Evolutionary conservation across 2,329 filamentous ascomycete genomes (phyloP), one percentile per base, ranked within the genome.

Genomic region (Xylariaceae sp.): DNA sequence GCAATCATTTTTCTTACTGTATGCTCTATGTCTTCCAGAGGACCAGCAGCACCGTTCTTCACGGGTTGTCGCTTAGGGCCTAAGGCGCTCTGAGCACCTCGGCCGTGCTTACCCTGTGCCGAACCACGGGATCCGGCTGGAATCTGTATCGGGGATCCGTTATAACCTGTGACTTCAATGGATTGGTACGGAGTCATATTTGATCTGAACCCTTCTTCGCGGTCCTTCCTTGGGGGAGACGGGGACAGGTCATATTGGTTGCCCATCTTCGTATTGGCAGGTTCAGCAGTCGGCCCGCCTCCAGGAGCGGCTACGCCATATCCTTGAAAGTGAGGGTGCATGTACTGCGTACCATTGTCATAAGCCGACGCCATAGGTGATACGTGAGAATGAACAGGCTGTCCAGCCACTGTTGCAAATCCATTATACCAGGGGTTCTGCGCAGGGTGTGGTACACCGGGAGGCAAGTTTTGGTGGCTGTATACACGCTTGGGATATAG

Each of bases 401-500:
- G 50, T 31, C 45, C 47, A 24, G 38, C 38, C 13, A 34, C 48
- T 8, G 53, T 48, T 9, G 56, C 50, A 43, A 68, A 69, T 2
- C 68, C 68, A 32, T 67, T 49, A 17, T 65, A 66, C 50, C 65
- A 74, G 0, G 66, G 66, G 19, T 73, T 73, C 16, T 66, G 55
- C 9, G 53, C 38, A 3, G 70, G 70, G 43, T 73, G 66, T 3
- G 68, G 66, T 38, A 65, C 62, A 3, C 73, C 71, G 8, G 70
- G 44, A 0, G 69, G 68, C 6, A 69, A 50, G 3, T 62, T 55
- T 11, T 55, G 56, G 8, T 52, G 50, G 18, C 54, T 55, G 15
- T 60, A 47, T 18, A 62, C 52, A 4, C 61, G 62, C 6, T 54
- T 59, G 2, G 74, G 73, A 51, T 79, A 74, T n/a, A 76, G 52